Evolutionary conservation across 202 grass and related monocot genomes (phyloP), one percentile per base, ranked within the genome.

Genomic region (Elaeis oleifera): DNA sequence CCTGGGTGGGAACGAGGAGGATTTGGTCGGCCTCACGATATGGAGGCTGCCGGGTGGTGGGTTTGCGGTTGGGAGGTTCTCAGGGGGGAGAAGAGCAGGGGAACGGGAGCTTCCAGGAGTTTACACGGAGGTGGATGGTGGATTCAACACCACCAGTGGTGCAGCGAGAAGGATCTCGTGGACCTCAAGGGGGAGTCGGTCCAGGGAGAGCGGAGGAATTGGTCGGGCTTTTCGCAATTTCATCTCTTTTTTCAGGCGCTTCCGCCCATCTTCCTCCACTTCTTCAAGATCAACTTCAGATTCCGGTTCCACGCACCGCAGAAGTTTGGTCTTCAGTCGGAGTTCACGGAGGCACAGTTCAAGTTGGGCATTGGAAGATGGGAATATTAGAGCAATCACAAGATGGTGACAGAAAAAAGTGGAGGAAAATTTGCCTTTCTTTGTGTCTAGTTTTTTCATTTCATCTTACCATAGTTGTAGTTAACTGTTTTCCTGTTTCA

Each of bases 121-220:
- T 39, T 62, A 62, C 60, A 62, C 60, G 9, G 60, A 62, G 60
- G 18, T 62, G 18, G 60, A 62, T 20, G 60, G 28, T 49, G 60
- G 60, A 5, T 62, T 48, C 31, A 62, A 62, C 28, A 23, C n/a
- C 32, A 62, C n/a, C 32, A 62, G n/a, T 18, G 29, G 32, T 20
- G 60, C 60, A 13, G 17, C n/a, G 16, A 62, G 60, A 27, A 62
- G 60, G 60, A 27, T 62, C 17, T 62, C 60, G 16, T 48, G n/a
- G 60, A 11, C 60, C n/a, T 49, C 60, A 3, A 48, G n/a, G 49
- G 7, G 32, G 15, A 49, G 60, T 19, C 25, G 18, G 31, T 39
- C 60, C 6, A 62, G 60, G 29, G 60, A 44, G 9, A 62, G 60
- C 16, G 60, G 60, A 48, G 28, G 60, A 22, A 20, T 62, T 6